phyloP scores from a whole-genome alignment of 805 yeast genomes.

The Maudiozyma saulgeensis region DNA sequence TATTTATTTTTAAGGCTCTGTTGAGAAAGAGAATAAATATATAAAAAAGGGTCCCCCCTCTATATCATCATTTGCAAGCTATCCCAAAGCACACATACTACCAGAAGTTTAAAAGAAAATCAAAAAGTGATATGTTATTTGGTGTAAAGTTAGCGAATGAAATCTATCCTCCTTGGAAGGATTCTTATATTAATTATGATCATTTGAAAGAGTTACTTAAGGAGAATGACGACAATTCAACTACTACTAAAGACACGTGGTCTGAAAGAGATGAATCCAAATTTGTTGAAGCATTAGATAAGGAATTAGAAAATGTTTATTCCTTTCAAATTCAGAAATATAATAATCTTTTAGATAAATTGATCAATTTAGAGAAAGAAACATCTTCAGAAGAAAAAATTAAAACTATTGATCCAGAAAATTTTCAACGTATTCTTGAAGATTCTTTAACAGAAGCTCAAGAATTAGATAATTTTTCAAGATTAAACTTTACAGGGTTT shows the following conservation, averaged over 20 bases:
- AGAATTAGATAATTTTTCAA: conserved; percentile 79
- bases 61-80: too few species aligned
- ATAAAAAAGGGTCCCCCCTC: too few species aligned
- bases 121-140: conserved; percentile 56
- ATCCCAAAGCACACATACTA: too few species aligned
- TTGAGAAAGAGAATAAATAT: too few species aligned
- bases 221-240: conserved; percentile 44
- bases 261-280: conserved; percentile 60
- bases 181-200: conserved; percentile 58
- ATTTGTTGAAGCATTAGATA: conserved; percentile 59
- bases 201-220: conserved; percentile 55
- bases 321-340: conserved; percentile 61
- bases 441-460: conserved; percentile 64
- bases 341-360: conserved; percentile 53
- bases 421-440: conserved; percentile 64
- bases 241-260: conserved; percentile 36
- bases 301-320: conserved; percentile 68
- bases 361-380: conserved; percentile 53
- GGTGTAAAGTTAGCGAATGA: conserved; percentile 77
- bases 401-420: conserved; percentile 44
- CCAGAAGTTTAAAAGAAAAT: background rate
- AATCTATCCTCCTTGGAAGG: conserved; percentile 81
- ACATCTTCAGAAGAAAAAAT: conserved; percentile 35
- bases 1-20: too few species aligned
- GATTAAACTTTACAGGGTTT: conserved; percentile 92